Base-by-base conservation (phyloP, 208 protist species). In the Leishmania lainsoni region DNA sequence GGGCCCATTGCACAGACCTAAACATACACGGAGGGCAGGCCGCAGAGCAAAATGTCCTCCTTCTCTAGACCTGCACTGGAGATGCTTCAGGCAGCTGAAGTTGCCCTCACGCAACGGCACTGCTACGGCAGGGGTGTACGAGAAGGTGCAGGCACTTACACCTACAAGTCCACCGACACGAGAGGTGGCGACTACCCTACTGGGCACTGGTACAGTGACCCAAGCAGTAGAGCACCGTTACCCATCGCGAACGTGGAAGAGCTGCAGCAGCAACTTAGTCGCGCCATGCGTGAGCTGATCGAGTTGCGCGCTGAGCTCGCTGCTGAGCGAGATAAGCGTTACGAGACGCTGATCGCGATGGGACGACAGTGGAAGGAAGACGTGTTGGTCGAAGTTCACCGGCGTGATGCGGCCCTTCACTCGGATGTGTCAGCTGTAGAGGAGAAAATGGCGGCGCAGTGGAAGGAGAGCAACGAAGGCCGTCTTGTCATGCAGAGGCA, bases 281-380 rank as follows among this genome's bases (percentile, higher is more conserved):
- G 91, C 2, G 89, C 81, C 1, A 85, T 97, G 86, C 70, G 66
- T 5, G 92, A 97, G 80, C 83, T 97, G 26, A 80, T 81, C 32
- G 73, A 81, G 16, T 86, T 97, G 49, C 90, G 92, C 26, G 71
- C 78, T 12, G 92, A 95, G 74, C 83, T 96, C 42, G 69, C 84
- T 42, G 85, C 84, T 5, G 94, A 97, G 76, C 90, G 91, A 2
- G 94, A 97, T 22, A 79, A 83, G 12, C 92, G 94, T 49, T 86
- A 87, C 68, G 81, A 89, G 32, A 86, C 91, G 1, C 73, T 97
- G 6, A 72, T 79, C 5, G 82, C 91, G 2, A 80, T 97, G 56
- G 92, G 90, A 1, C 71, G 88, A 76, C 89, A 92, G 26, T 96
- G 92, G 92, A 92, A 91, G 77, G 92, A 95, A 74, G 92, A 95